A percentile compares a stretch with the other conserved stretches of the same genome.
phyloP scores from a whole-genome alignment of 495 filamentous ascomycete species.

The Tuber aestivum region DNA sequence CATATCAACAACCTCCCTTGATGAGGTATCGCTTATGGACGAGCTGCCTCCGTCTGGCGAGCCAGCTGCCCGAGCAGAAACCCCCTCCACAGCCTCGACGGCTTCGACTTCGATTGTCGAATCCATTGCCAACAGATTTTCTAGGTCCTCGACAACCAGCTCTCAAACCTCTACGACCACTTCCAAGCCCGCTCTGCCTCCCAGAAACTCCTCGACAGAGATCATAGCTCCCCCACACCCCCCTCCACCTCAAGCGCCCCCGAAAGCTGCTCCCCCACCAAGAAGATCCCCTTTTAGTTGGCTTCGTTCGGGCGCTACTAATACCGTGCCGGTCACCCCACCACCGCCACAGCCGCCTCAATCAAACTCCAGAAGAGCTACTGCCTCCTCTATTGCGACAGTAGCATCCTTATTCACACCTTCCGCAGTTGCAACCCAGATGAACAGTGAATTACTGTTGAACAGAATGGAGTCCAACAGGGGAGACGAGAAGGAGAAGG shows the following conservation, averaged over 20 bases:
- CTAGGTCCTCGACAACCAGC: slow-evolving; percentile 38
- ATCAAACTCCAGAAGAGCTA: slow-evolving; percentile 36
- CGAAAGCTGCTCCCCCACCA: slow-evolving; percentile 19
- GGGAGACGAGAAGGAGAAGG: slow-evolving; percentile 40
- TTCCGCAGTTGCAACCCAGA: slow-evolving; percentile 31
- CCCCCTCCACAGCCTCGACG: slow-evolving; percentile 22
- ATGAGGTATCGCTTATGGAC: slow-evolving; percentile 43
- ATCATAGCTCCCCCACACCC: slow-evolving; percentile 15
- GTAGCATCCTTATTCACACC: slow-evolving; percentile 30
- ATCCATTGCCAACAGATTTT: slow-evolving; percentile 42
- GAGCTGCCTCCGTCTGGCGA: slow-evolving; percentile 39
- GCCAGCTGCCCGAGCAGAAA: slow-evolving; percentile 1
- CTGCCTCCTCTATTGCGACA: slow-evolving; percentile 38
- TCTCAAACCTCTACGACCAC: slow-evolving; percentile 31
- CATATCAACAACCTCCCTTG: slow-evolving; percentile 41
- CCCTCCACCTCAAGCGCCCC: slow-evolving; percentile 15
- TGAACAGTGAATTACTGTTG: slow-evolving; percentile 36
- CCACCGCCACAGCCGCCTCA: slow-evolving; percentile 6
- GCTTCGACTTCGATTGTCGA: slow-evolving; percentile 39
- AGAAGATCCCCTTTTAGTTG: slow-evolving; percentile 43
- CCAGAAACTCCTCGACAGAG: slow-evolving; percentile 23
- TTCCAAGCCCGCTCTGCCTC: slow-evolving; percentile 21
- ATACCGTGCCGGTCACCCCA: slow-evolving; percentile 15
- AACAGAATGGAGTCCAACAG: slow-evolving; percentile 32
- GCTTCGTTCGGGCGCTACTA: slow-evolving; percentile 35